phyloP scores from a whole-genome alignment of 371 early-diverging fungal genomes.

The Mucor sp. region DNA sequence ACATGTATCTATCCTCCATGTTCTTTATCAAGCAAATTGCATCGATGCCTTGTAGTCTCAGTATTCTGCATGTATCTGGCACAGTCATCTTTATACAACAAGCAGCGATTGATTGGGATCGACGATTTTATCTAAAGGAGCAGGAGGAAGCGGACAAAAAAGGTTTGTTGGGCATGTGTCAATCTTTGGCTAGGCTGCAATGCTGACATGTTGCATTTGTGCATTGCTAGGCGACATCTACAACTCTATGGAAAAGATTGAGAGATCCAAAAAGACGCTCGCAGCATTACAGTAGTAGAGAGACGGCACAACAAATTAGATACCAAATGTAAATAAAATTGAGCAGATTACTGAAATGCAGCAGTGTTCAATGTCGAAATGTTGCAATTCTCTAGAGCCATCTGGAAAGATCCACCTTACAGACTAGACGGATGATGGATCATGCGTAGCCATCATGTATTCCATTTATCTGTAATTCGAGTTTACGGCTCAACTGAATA shows the following conservation, averaged over 20 bases:
- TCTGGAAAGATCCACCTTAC: too few species aligned
- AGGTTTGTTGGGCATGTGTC: conserved; percentile 14
- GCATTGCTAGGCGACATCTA: conserved; percentile 20
- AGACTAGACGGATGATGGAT: too few species aligned
- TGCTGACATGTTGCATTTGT: neutral
- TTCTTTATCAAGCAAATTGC: conserved; percentile 45
- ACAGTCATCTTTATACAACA: conserved; percentile 43
- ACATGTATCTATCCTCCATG: conserved; percentile 36
- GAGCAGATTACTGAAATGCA: neutral
- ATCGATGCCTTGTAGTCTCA: conserved; percentile 31
- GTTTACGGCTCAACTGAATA: too few species aligned
- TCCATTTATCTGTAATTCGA: too few species aligned
- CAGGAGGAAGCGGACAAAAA: conserved; percentile 27
- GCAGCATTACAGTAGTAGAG: conserved; percentile 5
- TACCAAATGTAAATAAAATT: conserved; percentile 1
- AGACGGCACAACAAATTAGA: neutral
- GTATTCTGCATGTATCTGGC: conserved; percentile 39
- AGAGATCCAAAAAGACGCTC: conserved; percentile 20
- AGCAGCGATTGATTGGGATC: conserved; percentile 38
- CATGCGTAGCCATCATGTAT: too few species aligned
- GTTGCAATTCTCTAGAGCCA: too few species aligned
- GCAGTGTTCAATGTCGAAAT: too few species aligned
- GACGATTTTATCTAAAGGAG: conserved; percentile 35
- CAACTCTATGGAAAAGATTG: conserved; percentile 30
- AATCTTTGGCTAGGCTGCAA: neutral